Conservation (phyloP, 2,329 filamentous ascomycete genomes). For the Aotearoamyces nothofagi region DNA sequence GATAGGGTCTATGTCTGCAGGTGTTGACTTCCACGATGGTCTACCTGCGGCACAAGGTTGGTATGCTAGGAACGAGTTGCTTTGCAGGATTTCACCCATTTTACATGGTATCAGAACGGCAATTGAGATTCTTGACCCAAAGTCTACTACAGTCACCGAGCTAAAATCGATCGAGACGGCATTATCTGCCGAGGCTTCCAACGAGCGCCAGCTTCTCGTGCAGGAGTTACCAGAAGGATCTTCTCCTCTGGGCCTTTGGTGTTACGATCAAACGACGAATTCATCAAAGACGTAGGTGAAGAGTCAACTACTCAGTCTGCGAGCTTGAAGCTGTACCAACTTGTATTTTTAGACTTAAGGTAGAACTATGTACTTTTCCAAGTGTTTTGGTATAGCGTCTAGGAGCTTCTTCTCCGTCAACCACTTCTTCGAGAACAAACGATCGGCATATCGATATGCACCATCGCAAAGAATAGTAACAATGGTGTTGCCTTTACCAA, state of each 20-base stretch:
- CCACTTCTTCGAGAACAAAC: slow-evolving; percentile 87
- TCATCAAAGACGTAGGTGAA: too few species aligned
- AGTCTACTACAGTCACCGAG: slow-evolving; percentile 5
- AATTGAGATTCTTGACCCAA: slow-evolving; percentile 16
- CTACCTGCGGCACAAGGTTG: neutral
- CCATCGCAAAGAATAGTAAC: slow-evolving; percentile 93
- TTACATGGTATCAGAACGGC: slow-evolving; percentile 25
- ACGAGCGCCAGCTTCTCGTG: neutral
- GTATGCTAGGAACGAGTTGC: slow-evolving; percentile 2
- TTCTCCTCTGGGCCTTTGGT: neutral
- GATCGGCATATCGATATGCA: slow-evolving; percentile 92
- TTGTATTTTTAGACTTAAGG: slow-evolving; percentile 32
- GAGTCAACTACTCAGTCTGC: too few species aligned
- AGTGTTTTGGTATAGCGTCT: slow-evolving; percentile 63
- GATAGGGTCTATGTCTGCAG: slow-evolving; percentile 5
- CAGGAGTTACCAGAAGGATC: neutral
- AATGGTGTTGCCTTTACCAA: slow-evolving; percentile 74
- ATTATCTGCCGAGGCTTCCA: slow-evolving; percentile 2
- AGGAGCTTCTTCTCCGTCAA: slow-evolving; percentile 72
- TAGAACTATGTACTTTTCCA: slow-evolving; percentile 90
- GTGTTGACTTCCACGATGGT: slow-evolving; percentile 8
- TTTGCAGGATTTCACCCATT: slow-evolving; percentile 21
- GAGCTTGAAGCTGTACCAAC: slow-evolving; percentile 3
- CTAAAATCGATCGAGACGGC: slow-evolving; percentile 6
- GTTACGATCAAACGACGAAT: slow-evolving; percentile 3